Base-by-base conservation (phyloP, 495 filamentous ascomycete genomes). In the Jackrogersella multiformis region DNA sequence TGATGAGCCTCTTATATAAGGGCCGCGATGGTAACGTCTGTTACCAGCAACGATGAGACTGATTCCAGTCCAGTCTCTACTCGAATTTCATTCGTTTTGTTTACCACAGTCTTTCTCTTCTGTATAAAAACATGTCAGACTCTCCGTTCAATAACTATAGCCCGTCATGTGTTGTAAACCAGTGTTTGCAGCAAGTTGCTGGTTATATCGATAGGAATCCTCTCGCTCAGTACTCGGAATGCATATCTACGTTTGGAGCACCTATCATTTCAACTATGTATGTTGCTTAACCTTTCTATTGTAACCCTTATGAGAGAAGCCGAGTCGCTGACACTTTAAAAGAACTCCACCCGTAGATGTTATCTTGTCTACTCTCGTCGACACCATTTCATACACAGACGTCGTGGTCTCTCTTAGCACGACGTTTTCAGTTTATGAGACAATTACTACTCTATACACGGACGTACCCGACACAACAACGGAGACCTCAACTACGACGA, bases 181-280 rank as follows among this genome's bases (percentile, higher is more conserved):
- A 45, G 42, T 45, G 42, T 24, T 24, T 45, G 21, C 42, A 45
- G 13, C 42, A 45, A 45, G 42, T 45, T 45, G 20, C 24, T 45
- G 42, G 42, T 45, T 45, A 18, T 45, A 24, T 45, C 24, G 42
- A 45, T 5, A 20, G 42, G 5, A 45, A 45, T 10, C 20, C 42
- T 12, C 20, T 45, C 20, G 42, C 42, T 24, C 20, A 24, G 10
- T 45, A 45, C 18, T 45, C 42, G 4, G 42, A 18, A 13, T 45
- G 42, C 15, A 45, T 10, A 45, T 24, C 42, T 24, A 23, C 42
- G 13, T 45, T 45, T 13, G 42, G 42, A 45, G 42, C 42, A 1
- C 42, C 20, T 45, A 9, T 24, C 21, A 13, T 45, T 2, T 45
- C 42, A 45, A 45, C 42, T 24, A 20, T 45, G 20, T 45, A 13